Conservation (phyloP, 179 eudicot species). For the Vitellaria paradoxa region DNA sequence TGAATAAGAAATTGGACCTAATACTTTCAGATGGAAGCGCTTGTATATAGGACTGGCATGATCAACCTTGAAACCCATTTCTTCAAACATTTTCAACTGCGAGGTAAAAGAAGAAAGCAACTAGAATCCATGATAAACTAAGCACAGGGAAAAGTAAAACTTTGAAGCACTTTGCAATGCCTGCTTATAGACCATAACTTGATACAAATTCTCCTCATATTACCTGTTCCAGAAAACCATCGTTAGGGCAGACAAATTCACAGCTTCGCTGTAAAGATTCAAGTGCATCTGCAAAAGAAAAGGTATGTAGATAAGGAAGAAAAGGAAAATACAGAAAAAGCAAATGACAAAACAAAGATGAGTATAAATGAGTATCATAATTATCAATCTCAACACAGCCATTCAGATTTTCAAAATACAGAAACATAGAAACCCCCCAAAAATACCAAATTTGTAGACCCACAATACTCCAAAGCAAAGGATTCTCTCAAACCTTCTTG, state of each 20-base stretch:
- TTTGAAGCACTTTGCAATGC: background rate
- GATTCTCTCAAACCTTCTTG: slow-evolving; percentile 64
- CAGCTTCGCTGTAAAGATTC: slow-evolving; percentile 73
- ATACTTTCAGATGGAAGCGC: slow-evolving; percentile 77
- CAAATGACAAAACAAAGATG: slow-evolving; percentile 16
- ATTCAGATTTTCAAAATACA: background rate
- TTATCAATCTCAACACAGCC: background rate
- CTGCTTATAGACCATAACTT: background rate
- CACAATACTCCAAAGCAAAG: slow-evolving; percentile 15
- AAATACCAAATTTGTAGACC: slow-evolving; percentile 6
- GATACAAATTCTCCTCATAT: slow-evolving; percentile 12
- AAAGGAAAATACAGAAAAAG: background rate
- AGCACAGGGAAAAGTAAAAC: background rate
- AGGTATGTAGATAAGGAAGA: background rate
- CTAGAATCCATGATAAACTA: slow-evolving; percentile 1
- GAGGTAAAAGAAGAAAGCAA: slow-evolving; percentile 8
- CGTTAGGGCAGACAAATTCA: slow-evolving; percentile 86
- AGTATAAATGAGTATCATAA: background rate
- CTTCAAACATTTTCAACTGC: slow-evolving; percentile 95
- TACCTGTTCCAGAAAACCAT: slow-evolving; percentile 96
- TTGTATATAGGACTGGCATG: slow-evolving; percentile 70
- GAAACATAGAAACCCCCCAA: slow-evolving; percentile 3
- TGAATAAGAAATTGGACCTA: slow-evolving; percentile 40
- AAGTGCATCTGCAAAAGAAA: slow-evolving; percentile 63
- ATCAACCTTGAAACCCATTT: slow-evolving; percentile 94